Evolutionary conservation across 2,329 filamentous ascomycete species (phyloP).

Genomic region (Trichoderma koningii): DNA sequence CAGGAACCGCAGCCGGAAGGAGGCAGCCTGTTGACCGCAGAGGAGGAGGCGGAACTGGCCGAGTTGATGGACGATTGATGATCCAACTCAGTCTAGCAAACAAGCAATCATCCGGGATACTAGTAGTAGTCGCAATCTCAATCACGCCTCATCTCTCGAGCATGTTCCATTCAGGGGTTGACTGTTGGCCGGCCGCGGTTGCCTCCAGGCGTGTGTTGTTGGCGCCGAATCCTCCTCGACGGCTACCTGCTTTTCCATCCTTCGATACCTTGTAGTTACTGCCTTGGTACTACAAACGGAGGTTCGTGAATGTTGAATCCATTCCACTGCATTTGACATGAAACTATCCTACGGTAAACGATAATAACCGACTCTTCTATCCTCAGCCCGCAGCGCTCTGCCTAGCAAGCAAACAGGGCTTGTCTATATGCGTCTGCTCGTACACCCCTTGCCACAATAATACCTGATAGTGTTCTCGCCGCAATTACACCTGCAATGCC

Average conservation of each 20-base stretch:
- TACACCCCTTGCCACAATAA: not conserved
- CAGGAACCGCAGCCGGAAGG: conserved; percentile 48
- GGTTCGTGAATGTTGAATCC: not conserved
- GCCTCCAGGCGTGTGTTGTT: not conserved
- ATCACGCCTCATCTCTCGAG: not conserved
- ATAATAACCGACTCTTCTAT: not conserved
- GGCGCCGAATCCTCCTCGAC: not conserved
- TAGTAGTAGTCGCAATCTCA: not conserved
- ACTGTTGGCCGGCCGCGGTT: not conserved
- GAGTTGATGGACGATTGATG: conserved; percentile 72
- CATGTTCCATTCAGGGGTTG: not conserved
- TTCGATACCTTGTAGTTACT: not conserved
- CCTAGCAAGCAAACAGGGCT: not conserved
- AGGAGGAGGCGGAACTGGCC: conserved; percentile 90
- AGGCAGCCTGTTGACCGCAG: conserved; percentile 68
- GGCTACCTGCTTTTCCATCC: conserved; percentile 5
- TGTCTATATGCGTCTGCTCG: not conserved
- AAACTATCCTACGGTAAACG: not conserved
- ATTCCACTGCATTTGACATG: not conserved
- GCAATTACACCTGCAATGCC: no score
- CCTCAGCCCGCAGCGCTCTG: no score
- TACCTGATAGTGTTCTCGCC: not conserved
- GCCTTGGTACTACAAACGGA: not conserved
- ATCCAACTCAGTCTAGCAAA: not conserved
- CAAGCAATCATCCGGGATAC: not conserved